Conservation (phyloP, 2,329 filamentous ascomycete genomes). For the Setomelanomma holmii region DNA sequence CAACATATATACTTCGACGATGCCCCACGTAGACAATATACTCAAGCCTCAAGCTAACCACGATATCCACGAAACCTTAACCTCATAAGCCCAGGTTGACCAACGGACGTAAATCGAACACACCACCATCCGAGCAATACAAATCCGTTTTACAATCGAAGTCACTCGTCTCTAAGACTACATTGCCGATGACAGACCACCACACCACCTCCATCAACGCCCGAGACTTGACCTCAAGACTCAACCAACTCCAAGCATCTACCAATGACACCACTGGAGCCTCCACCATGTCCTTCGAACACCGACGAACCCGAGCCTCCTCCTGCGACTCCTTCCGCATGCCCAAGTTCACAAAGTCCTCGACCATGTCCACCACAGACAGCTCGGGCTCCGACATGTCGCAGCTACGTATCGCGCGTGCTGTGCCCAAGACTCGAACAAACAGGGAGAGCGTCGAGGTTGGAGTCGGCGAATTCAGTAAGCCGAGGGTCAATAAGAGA, state of each 20-base stretch:
- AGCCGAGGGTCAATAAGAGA: slow-evolving; percentile 28
- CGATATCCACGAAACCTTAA: no score
- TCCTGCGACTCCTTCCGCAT: slow-evolving; percentile 31
- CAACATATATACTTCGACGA: slow-evolving; percentile 17
- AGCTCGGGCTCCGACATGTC: slow-evolving; percentile 21
- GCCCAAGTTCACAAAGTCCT: slow-evolving; percentile 33
- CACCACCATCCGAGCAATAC: slow-evolving; percentile 2
- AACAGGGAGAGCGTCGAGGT: slow-evolving; percentile 29
- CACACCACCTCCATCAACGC: slow-evolving; percentile 32
- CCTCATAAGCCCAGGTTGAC: no score
- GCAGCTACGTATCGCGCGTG: slow-evolving; percentile 16
- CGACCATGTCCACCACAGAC: slow-evolving; percentile 34
- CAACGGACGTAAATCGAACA: slow-evolving; percentile 9
- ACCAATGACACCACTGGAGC: slow-evolving; percentile 15
- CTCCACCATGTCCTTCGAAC: slow-evolving; percentile 21
- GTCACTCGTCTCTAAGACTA: slow-evolving; percentile 10
- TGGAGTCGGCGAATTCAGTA: slow-evolving; percentile 35
- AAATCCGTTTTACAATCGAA: slow-evolving; percentile 3
- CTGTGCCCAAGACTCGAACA: slow-evolving; percentile 17
- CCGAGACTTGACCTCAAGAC: slow-evolving; percentile 33
- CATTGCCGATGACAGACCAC: slow-evolving; percentile 41
- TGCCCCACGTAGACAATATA: slow-evolving; percentile 7
- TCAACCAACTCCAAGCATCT: slow-evolving; percentile 19
- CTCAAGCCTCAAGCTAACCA: neutral
- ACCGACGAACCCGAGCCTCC: slow-evolving; percentile 35